Evolutionary conservation across 352 stramenopile species (phyloP).

Genomic region (Pythium plurisporium): DNA sequence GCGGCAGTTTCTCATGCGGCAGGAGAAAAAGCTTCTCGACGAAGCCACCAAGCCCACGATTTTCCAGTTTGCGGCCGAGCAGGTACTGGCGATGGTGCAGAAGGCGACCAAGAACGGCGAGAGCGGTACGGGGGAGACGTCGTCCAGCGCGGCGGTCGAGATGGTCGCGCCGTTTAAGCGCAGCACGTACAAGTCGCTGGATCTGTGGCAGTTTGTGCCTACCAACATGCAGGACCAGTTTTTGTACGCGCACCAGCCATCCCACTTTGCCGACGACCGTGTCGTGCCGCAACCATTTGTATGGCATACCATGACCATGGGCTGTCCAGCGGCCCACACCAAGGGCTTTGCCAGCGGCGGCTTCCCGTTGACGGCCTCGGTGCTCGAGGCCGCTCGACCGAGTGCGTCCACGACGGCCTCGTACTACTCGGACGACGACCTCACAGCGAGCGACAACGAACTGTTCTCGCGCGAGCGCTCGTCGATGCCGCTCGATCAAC

Average conservation of each 20-base stretch:
- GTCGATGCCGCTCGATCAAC: background rate
- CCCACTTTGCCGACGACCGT: slow-evolving; percentile 7
- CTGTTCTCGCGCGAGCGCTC: background rate
- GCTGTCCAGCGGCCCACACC: slow-evolving; percentile 69
- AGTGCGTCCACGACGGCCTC: slow-evolving; percentile 11
- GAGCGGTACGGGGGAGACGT: background rate
- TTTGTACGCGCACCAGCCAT: slow-evolving; percentile 47
- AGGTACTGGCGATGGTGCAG: slow-evolving; percentile 14
- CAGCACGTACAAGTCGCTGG: slow-evolving; percentile 79
- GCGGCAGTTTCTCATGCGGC: slow-evolving; percentile 69
- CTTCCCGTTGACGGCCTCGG: slow-evolving; percentile 25
- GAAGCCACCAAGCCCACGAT: slow-evolving; percentile 48
- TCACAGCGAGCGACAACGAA: slow-evolving; percentile 27
- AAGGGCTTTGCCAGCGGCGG: slow-evolving; percentile 76
- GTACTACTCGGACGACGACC: slow-evolving; percentile 26
- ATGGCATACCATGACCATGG: slow-evolving; percentile 88
- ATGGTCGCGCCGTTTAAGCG: slow-evolving; percentile 70
- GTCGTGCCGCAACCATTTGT: slow-evolving; percentile 33
- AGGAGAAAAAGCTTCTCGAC: slow-evolving; percentile 58
- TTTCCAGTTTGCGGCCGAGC: slow-evolving; percentile 15
- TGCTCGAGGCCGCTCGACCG: background rate
- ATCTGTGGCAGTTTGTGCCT: slow-evolving; percentile 72
- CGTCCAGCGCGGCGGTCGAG: slow-evolving; percentile 17
- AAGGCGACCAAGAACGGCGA: slow-evolving; percentile 10
- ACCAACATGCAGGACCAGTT: slow-evolving; percentile 89